Base-by-base conservation (phyloP, 805 yeast genomes). In the Isabelozyma pseudorhagii region DNA sequence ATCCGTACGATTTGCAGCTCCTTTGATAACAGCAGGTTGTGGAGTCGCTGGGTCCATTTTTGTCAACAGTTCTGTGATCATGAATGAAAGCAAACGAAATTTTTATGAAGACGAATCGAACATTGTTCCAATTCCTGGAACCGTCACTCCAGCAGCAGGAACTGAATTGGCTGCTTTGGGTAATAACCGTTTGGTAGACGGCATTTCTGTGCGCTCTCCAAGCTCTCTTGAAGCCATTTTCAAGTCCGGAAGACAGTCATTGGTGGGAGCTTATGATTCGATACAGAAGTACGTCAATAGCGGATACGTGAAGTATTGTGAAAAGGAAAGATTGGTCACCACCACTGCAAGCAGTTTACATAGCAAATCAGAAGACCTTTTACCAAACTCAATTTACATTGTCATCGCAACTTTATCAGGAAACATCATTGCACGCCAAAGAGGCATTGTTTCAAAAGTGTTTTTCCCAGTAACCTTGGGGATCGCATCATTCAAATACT, bases 361-460 rank as follows among this genome's bases (percentile, higher is more conserved):
- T 63, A 75, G 80, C 52, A 80, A 72, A 56, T 67, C 75, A 40
- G 96, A 90, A 69, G 87, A 82, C 45, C 67, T 89, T 46, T 74
- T 87, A 45, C 94, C 96, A 11, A 86, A 85, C 54, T 68, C 83
- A 3, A 66, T 88, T 29, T 90, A 88, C 63, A 75, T 90, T 39
- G 62, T 82, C 8, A 79, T 89, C 28, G 91, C 89, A 11, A 77
- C 82, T 2, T 73, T 90, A 48, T 70, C 89, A 7, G 96, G 96
- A 38, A 79, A 86, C 43, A 84, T 89, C 46, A 58, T 84, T 45
- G 81, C 94, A 1, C 86, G 96, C 59, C 82, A 84, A 58, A 76
- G 87, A 50, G 82, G 82, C 49, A 55, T 84, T 18, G 46, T 84
- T 2, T 60, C 86, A 10, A 81, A 84, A 58, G 72, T 77, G 3